phyloP scores from a whole-genome alignment of 257 asterid genomes.

The Solanum peruvianum region DNA sequence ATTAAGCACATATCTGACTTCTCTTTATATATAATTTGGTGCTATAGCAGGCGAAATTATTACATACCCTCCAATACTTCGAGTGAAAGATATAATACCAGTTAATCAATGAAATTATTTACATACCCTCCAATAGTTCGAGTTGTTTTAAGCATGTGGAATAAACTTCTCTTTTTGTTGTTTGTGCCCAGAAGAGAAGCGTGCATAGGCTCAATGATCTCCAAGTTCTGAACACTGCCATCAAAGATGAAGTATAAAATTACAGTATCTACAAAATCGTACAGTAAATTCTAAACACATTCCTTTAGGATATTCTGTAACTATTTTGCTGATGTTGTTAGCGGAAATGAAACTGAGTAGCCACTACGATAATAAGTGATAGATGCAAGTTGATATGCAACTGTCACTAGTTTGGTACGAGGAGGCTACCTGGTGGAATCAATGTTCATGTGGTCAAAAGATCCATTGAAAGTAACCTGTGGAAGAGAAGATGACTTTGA shows the following conservation, averaged over 20 bases:
- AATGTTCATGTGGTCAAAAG: slow-evolving; percentile 95
- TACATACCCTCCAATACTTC: slow-evolving; percentile 89
- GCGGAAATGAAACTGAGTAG: not conserved
- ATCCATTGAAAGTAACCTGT: slow-evolving; percentile 95
- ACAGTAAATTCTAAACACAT: not conserved
- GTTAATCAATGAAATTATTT: slow-evolving; percentile 1
- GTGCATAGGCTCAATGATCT: slow-evolving; percentile 86
- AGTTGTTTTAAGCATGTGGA: slow-evolving; percentile 94
- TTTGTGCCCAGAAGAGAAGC: slow-evolving; percentile 62
- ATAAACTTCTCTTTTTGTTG: slow-evolving; percentile 80
- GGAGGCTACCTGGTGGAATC: slow-evolving; percentile 81
- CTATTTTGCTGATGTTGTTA: not conserved
- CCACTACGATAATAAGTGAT: not conserved
- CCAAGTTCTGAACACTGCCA: slow-evolving; percentile 92
- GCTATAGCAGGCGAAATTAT: not conserved
- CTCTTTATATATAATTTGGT: not conserved
- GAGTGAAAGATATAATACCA: not conserved
- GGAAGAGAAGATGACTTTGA: not conserved
- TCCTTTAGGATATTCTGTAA: not conserved
- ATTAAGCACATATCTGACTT: not conserved
- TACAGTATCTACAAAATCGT: not conserved
- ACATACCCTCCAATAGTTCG: slow-evolving; percentile 93
- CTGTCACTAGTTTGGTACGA: not conserved
- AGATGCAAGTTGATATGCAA: not conserved
- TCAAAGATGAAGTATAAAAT: slow-evolving; percentile 7